phyloP scores from a whole-genome alignment of 1,284 basidiomycete species.

The Cryptococcus sp. region DNA sequence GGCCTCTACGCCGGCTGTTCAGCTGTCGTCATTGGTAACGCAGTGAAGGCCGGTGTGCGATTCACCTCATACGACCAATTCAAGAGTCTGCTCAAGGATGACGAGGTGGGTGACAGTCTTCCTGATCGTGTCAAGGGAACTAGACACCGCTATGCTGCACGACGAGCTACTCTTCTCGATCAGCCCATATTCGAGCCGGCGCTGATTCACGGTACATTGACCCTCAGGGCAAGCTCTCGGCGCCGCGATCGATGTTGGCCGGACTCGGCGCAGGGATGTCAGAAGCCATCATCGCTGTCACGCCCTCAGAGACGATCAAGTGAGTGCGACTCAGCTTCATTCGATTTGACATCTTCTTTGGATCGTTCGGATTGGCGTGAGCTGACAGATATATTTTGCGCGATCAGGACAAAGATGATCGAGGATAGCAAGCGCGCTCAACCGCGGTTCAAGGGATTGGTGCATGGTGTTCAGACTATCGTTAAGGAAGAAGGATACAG shows the following conservation, averaged over 20 bases:
- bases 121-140: no score
- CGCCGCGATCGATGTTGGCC: constrained; percentile 79
- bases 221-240: constrained; percentile 79
- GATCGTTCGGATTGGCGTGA: background rate
- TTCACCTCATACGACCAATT: constrained; percentile 95
- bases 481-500: constrained; percentile 75
- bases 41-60: constrained; percentile 87
- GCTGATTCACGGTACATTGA: constrained; percentile 1
- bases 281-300: constrained; percentile 93
- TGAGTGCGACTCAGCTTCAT: constrained; percentile 52
- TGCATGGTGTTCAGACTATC: constrained; percentile 82
- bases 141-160: background rate
- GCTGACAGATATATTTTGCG: background rate
- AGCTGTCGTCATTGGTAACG: constrained; percentile 86
- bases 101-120: constrained; percentile 61
- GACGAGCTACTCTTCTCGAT: background rate
- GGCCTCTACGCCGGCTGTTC: constrained; percentile 85
- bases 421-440: constrained; percentile 84
- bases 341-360: background rate
- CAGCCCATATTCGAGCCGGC: background rate
- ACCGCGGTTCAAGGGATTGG: constrained; percentile 83
- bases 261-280: constrained; percentile 93
- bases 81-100: constrained; percentile 79
- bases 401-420: constrained; percentile 90
- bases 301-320: constrained; percentile 98